phyloP scores from a whole-genome alignment of 2,329 filamentous ascomycete genomes.

The Mycocentrospora acerina region DNA sequence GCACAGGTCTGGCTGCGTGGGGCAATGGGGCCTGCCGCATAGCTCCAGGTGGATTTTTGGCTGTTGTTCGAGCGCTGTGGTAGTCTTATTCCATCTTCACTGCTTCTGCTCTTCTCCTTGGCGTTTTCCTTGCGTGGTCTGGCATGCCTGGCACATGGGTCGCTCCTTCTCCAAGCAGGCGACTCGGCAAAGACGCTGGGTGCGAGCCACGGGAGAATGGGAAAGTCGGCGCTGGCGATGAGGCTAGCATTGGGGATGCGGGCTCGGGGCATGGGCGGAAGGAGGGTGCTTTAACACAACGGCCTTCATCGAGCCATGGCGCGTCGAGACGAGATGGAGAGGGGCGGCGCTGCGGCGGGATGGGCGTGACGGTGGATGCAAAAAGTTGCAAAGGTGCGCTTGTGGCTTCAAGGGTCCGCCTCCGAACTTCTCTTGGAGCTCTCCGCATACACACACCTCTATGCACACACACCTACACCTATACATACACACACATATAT shows the following conservation, averaged over 20 bases:
- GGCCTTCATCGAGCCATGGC: constrained; percentile 36
- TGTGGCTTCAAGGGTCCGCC: constrained; percentile 18
- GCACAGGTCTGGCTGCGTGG: background rate
- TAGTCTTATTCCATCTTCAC: background rate
- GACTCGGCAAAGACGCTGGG: constrained; percentile 36
- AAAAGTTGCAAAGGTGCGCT: constrained; percentile 22
- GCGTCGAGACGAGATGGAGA: constrained; percentile 11
- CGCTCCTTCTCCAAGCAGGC: constrained; percentile 14
- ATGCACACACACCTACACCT: no score
- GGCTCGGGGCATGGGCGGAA: constrained; percentile 36
- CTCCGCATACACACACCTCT: background rate
- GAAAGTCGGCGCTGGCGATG: constrained; percentile 31
- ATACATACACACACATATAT: no score
- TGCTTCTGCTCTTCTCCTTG: constrained; percentile 2
- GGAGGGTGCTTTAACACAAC: constrained; percentile 7
- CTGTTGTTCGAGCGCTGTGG: background rate
- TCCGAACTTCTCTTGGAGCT: constrained; percentile 25
- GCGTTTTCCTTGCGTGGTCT: constrained; percentile 16
- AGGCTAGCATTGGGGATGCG: constrained; percentile 33
- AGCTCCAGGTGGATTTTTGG: background rate
- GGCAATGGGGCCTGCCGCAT: background rate
- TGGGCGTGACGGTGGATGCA: constrained; percentile 3
- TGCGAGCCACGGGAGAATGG: constrained; percentile 43
- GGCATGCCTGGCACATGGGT: constrained; percentile 9
- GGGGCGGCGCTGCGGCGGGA: background rate